phyloP scores from a whole-genome alignment of 352 stramenopile genomes.

The Pythium sukuiense region DNA sequence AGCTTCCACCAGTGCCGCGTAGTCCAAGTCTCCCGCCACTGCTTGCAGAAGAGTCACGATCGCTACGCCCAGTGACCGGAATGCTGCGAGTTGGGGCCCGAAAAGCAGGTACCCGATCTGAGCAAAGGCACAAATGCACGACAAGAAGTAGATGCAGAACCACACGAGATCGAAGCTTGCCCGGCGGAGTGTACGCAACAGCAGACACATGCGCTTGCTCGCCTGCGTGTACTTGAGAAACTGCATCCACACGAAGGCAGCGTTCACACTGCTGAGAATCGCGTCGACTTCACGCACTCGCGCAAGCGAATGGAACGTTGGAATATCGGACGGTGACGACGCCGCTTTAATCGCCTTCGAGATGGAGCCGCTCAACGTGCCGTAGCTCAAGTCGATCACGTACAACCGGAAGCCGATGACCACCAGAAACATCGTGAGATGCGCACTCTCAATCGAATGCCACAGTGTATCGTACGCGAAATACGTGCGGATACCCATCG shows the following conservation, averaged over 20 bases:
- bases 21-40: slow-evolving; percentile 59
- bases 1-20: slow-evolving; percentile 39
- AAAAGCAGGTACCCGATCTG: slow-evolving; percentile 71
- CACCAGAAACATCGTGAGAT: slow-evolving; percentile 46
- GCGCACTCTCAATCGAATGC: slow-evolving; percentile 38
- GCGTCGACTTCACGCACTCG: slow-evolving; percentile 40
- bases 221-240: slow-evolving; percentile 75
- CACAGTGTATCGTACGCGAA: slow-evolving; percentile 37
- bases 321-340: slow-evolving; percentile 29
- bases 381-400: slow-evolving; percentile 54
- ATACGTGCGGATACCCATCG: slow-evolving; percentile 29
- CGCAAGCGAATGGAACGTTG: slow-evolving; percentile 42
- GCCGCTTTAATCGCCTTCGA: slow-evolving; percentile 9
- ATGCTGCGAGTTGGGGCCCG: slow-evolving; percentile 47
- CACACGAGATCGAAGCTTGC: slow-evolving; percentile 56
- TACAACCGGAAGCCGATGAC: slow-evolving; percentile 59
- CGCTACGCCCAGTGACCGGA: slow-evolving; percentile 49
- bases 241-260: slow-evolving; percentile 58
- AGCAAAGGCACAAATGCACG: slow-evolving; percentile 60
- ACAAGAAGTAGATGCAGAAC: slow-evolving; percentile 59
- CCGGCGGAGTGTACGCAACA: slow-evolving; percentile 51
- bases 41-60: slow-evolving; percentile 65
- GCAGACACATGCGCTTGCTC: slow-evolving; percentile 55
- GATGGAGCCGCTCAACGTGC: slow-evolving; percentile 45
- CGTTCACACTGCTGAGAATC: slow-evolving; percentile 46